phyloP scores from a whole-genome alignment of 2,329 filamentous ascomycete species.

The Emergomyces orientalis region DNA sequence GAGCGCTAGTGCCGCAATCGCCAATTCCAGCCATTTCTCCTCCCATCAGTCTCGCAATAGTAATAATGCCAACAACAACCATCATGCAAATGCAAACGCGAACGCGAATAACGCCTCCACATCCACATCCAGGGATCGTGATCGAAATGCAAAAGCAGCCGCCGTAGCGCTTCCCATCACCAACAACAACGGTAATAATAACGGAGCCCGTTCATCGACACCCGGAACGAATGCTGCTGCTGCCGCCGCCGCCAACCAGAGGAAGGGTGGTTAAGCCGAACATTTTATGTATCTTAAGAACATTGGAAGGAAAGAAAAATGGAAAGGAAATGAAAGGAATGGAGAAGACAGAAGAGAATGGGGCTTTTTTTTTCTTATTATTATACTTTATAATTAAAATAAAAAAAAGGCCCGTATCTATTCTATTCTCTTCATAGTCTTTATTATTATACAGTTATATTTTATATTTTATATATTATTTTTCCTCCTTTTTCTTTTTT shows the following conservation, averaged over 20 bases:
- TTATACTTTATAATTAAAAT: neutral
- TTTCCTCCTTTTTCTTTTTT: too few relatives aligned
- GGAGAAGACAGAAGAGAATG: neutral
- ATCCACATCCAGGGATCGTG: slow-evolving; percentile 6
- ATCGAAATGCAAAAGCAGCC: slow-evolving; percentile 13
- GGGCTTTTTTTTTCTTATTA: too few relatives aligned
- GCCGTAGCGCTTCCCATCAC: slow-evolving; percentile 14
- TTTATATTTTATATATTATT: too few relatives aligned
- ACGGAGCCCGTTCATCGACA: slow-evolving; percentile 17
- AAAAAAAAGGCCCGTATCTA: neutral
- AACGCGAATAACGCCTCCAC: slow-evolving; percentile 2
- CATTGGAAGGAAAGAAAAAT: neutral
- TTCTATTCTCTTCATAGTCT: neutral
- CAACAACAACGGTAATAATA: slow-evolving; percentile 10
- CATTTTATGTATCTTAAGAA: neutral
- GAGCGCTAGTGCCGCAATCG: slow-evolving; percentile 29
- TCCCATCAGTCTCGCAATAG: slow-evolving; percentile 1
- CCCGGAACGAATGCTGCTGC: slow-evolving; percentile 16
- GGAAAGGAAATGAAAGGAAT: neutral
- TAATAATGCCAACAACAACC: neutral
- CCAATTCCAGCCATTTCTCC: slow-evolving; percentile 6
- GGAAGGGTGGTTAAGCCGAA: slow-evolving; percentile 25
- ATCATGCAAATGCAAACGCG: neutral
- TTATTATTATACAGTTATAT: too few relatives aligned
- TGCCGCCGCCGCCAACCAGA: slow-evolving; percentile 20